Base-by-base conservation (phyloP, 371 early-diverging fungal species). In the Quaeritorhiza haematococci region DNA sequence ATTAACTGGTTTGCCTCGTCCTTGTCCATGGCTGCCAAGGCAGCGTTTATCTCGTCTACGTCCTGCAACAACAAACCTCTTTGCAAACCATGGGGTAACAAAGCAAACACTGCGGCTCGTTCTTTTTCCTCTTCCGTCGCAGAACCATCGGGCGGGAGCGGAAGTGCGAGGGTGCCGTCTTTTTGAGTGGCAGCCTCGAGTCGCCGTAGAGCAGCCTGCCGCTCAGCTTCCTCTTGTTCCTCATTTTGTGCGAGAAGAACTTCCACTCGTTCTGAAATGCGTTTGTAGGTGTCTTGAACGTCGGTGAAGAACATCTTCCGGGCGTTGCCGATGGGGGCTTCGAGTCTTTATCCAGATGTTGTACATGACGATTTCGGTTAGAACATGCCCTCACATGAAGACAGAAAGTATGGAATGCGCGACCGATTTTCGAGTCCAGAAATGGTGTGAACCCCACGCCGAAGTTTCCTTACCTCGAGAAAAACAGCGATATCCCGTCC, bases 401-500 rank as follows among this genome's bases (percentile, higher is more conserved):
- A 45, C 7, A 21, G 6, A 45, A 21, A 45, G 46, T 10, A 45
- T 21, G 7, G 21, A 38, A 10, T 23, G 7, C 46, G 6, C 27
- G 7, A 21, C 10, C 10, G 10, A 19, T 10, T 45, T 45, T 21
- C 7, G n/a, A 6, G 46, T 6, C 27, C 46, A 45, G 27, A 7
- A 38, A 28, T 4, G 7, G n/a, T n/a, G n/a, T n/a, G n/a, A n/a
- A n/a, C n/a, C n/a, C n/a, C n/a, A n/a, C n/a, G n/a, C n/a, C n/a
- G n/a, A n/a, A n/a, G n/a, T n/a, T n/a, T n/a, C 8, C 67, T 62
- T 74, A 85, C 85, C 87, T 84, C 41, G 76, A 66, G 69, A 92
- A 93, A 65, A 95, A 95, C n/a, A 89, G 69, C n/a, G 72, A 72
- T 13, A 90, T 78, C 21, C 96, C 96, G 58, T 91, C 86, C 51